Base-by-base conservation (phyloP, 129 eudicot species). In the Escallonia herrerae region DNA sequence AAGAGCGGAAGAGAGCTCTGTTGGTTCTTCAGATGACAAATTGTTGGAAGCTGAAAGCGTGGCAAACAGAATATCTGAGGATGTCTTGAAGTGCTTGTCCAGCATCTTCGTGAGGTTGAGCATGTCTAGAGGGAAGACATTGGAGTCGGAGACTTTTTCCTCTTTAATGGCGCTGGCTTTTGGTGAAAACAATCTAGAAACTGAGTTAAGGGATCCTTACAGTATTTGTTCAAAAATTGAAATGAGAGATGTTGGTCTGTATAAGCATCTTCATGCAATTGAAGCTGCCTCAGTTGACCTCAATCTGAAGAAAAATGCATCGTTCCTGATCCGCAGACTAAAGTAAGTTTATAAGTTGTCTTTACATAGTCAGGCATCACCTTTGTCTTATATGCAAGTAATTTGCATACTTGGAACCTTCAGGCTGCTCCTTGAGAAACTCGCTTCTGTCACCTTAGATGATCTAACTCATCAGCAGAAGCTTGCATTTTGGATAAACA, bases 401-500 rank as follows among this genome's bases (percentile, higher is more conserved):
- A 22, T 22, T 22, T 22, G 33, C 33, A 22, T 22, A 22, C 33
- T 22, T 1, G 33, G 5, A 76, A 74, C 40, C 13, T 74, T 73
- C 81, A 93, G 98, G 90, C 68, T 88, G 55, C 91, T 88, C 45
- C 87, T 93, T 68, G 80, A 79, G 70, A 93, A 86, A 72, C 82
- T 93, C 12, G 82, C 84, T 37, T 74, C 89, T 56, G 82, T 80
- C 74, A 83, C 65, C 55, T 54, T 93, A 67, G 91, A 83, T 60
- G 87, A 89, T 45, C 80, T 93, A 63, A 85, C 69, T 60, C 95
- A 93, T 74, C 96, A 75, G 59, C 96, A 93, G 76, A 88, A 88
- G 80, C 96, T 93, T 6, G 95, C 96, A 3, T 93, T 93, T 75
- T 93, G 98, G 98, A 93, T 93, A 64, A 93, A 93, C 55, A 74